Evolutionary conservation across 2,329 filamentous ascomycete species (phyloP).

Genomic region (Xylariaceae sp.): DNA sequence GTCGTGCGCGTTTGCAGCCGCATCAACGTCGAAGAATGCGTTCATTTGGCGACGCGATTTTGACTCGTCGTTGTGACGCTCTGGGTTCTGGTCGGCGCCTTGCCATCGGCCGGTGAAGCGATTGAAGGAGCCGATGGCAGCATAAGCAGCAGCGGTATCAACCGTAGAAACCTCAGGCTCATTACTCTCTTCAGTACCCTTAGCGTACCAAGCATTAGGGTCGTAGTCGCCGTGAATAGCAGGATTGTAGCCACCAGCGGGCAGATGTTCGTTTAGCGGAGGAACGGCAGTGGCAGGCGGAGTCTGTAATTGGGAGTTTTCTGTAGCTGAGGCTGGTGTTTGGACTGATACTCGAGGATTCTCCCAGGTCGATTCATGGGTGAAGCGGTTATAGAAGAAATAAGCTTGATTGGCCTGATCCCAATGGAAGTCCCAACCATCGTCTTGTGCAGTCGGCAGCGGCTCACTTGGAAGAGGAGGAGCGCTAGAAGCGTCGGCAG

Average conservation of each 20-base stretch:
- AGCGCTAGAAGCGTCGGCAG: slow-evolving; percentile 28
- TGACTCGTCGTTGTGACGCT: slow-evolving; percentile 83
- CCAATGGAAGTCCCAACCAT: slow-evolving; percentile 84
- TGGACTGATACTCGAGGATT: slow-evolving; percentile 75
- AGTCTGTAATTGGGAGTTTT: slow-evolving; percentile 34
- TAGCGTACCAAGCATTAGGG: slow-evolving; percentile 91
- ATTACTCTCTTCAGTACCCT: slow-evolving; percentile 51
- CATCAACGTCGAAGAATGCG: slow-evolving; percentile 94
- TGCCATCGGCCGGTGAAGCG: slow-evolving; percentile 89
- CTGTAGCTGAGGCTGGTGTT: slow-evolving; percentile 34
- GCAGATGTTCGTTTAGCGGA: slow-evolving; percentile 45
- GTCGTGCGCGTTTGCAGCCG: slow-evolving; percentile 88
- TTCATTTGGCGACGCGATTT: slow-evolving; percentile 90
- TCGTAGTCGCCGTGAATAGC: slow-evolving; percentile 97
- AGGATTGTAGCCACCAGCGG: slow-evolving; percentile 86
- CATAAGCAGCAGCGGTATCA: slow-evolving; percentile 58
- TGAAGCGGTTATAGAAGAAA: slow-evolving; percentile 87
- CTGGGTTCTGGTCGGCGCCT: slow-evolving; percentile 67
- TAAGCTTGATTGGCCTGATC: slow-evolving; percentile 71
- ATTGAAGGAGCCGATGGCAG: slow-evolving; percentile 81
- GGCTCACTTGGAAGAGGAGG: slow-evolving; percentile 48
- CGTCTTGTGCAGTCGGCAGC: slow-evolving; percentile 59
- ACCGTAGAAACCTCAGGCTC: slow-evolving; percentile 43
- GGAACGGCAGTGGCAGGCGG: slow-evolving; percentile 36
- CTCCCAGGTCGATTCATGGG: slow-evolving; percentile 78